Conservation (phyloP, 352 stramenopile genomes). For the Pythium insidiosum region DNA sequence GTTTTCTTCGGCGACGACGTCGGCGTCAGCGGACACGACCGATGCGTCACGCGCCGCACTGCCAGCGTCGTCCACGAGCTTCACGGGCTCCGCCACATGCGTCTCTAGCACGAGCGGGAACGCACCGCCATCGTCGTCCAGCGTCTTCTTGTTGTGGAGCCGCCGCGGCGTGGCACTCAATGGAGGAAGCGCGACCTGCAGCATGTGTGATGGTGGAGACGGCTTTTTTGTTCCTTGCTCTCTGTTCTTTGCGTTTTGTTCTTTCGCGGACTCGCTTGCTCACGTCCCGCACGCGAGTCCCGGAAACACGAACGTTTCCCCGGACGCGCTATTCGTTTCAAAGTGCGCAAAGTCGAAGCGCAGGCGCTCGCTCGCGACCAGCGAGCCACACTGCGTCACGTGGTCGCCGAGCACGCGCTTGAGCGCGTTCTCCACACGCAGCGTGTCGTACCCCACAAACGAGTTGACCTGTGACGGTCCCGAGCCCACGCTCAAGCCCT, state of each 20-base stretch:
- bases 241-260: no score
- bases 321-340: no score
- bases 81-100: not conserved
- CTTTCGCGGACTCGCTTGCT: no score
- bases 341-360: conserved; percentile 84
- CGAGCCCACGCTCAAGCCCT: not conserved
- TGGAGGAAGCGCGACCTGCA: no score
- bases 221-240: no score
- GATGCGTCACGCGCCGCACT: not conserved
- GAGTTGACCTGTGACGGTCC: conserved; percentile 3
- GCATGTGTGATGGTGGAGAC: no score
- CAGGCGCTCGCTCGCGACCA: conserved; percentile 48
- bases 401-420: conserved; percentile 33
- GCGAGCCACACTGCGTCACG: conserved; percentile 64
- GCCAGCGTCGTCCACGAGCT: not conserved
- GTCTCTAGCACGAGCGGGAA: not conserved
- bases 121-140: not conserved
- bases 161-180: no score
- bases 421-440: conserved; percentile 27
- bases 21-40: not conserved
- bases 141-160: no score
- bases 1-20: not conserved
- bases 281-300: no score
- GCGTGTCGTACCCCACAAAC: conserved; percentile 60
- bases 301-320: no score